Percentiles rank a stretch among this genome's conserved stretches.
These are phyloP conservation scores for Schizosaccharomyces japonicus DNA, from an alignment of 805 yeast genomes.

Conservation along the genomic window DNA sequence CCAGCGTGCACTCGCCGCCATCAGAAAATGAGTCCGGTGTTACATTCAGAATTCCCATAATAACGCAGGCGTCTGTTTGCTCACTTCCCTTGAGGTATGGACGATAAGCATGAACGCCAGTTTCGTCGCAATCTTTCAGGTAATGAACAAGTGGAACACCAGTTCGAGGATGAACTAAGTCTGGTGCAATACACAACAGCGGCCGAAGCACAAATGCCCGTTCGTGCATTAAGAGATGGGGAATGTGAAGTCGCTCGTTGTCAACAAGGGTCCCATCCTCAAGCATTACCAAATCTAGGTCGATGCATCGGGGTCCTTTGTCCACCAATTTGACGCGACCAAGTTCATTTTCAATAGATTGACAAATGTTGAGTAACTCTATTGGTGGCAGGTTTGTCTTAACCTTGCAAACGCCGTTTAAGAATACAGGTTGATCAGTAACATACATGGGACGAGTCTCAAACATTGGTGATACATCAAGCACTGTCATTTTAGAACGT, in stretches of 20 bases:
- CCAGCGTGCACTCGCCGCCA: conserved; percentile 31
- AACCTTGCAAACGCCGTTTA: conserved; percentile 59
- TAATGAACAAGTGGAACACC: conserved; percentile 34
- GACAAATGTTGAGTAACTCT: conserved; percentile 35
- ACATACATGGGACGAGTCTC: conserved; percentile 85
- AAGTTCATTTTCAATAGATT: conserved; percentile 49
- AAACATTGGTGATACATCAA: conserved; percentile 52
- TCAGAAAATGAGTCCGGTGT: conserved; percentile 94
- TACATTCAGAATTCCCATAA: conserved; percentile 74
- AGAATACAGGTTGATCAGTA: conserved; percentile 52
- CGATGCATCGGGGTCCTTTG: conserved; percentile 83
- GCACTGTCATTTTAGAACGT: conserved; percentile 26
- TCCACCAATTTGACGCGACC: conserved; percentile 53
- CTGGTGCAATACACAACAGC: conserved; percentile 52
- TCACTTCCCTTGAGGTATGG: not conserved
- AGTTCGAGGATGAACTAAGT: conserved; percentile 30
- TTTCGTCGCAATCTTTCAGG: not conserved
- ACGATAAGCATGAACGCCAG: not conserved
- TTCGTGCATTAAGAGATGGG: conserved; percentile 73
- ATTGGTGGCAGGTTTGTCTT: conserved; percentile 40
- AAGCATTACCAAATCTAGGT: conserved; percentile 62
- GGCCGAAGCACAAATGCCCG: conserved; percentile 81
- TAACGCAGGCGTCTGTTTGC: conserved; percentile 11
- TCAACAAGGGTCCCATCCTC: conserved; percentile 19
- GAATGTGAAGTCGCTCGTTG: conserved; percentile 33